A percentile compares a stretch with the other conserved stretches of the same genome.
These are phyloP conservation scores for Pleurotus tuber-regium DNA, from an alignment of 768 basidiomycete species.

Conservation along the genomic window DNA sequence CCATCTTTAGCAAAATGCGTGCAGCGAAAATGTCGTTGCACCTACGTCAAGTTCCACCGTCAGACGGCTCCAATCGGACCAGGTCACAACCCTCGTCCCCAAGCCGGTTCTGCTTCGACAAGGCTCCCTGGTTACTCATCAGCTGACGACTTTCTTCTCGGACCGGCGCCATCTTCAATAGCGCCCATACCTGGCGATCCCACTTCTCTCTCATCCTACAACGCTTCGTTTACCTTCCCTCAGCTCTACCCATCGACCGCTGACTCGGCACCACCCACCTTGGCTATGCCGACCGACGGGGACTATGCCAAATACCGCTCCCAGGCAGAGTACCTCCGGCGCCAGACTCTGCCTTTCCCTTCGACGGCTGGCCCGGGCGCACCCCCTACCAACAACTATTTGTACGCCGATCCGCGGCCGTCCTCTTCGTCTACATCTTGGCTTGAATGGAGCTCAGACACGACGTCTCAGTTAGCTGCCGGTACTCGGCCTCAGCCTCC, in stretches of 20 bases:
- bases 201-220: slow-evolving; percentile 15
- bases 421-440: slow-evolving; percentile 9
- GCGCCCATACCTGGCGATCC: slow-evolving; percentile 24
- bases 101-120: slow-evolving; percentile 19
- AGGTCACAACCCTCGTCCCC: slow-evolving; percentile 51
- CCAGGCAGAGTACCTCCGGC: slow-evolving; percentile 43
- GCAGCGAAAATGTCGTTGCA: slow-evolving; percentile 69
- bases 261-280: slow-evolving; percentile 9
- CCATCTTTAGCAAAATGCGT: slow-evolving; percentile 64
- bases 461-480: slow-evolving; percentile 10
- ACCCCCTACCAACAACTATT: slow-evolving; percentile 11
- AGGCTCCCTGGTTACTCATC: slow-evolving; percentile 29
- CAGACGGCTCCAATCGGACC: slow-evolving; percentile 79
- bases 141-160: slow-evolving; percentile 42
- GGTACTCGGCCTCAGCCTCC: neutral
- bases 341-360: slow-evolving; percentile 9
- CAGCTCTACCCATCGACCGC: slow-evolving; percentile 19
- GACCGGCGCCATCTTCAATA: slow-evolving; percentile 30
- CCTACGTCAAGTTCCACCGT: slow-evolving; percentile 79
- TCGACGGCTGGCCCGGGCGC: neutral
- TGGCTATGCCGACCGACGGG: slow-evolving; percentile 16
- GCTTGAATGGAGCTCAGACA: slow-evolving; percentile 17
- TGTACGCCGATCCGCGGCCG: slow-evolving; percentile 16
- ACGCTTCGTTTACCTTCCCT: slow-evolving; percentile 18
- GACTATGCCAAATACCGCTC: slow-evolving; percentile 49